Conservation (phyloP, 2,329 filamentous ascomycete genomes). For the Paecilomyces niveus region DNA sequence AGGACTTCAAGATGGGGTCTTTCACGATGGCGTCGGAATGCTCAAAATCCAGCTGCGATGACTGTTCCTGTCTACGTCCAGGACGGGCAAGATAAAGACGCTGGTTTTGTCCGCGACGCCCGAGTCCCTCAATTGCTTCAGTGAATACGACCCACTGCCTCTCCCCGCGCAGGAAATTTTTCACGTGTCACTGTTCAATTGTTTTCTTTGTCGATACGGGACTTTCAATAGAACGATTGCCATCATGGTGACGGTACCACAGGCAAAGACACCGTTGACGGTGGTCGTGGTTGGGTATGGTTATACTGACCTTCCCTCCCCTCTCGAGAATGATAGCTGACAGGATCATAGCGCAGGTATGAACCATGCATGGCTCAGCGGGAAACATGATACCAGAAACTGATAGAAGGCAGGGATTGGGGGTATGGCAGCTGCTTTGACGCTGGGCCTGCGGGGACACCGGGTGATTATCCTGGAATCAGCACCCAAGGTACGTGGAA, state of each 20-base stretch:
- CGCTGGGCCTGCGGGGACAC: slow-evolving; percentile 26
- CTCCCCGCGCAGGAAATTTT: background rate
- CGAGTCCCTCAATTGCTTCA: background rate
- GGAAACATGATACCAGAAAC: background rate
- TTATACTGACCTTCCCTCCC: background rate
- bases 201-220: background rate
- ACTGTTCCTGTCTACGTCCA: background rate
- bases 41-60: background rate
- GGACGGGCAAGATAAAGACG: background rate
- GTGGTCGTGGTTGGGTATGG: slow-evolving; percentile 29
- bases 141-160: background rate
- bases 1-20: background rate
- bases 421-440: slow-evolving; percentile 28
- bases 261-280: slow-evolving; percentile 21
- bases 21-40: background rate
- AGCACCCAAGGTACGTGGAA: slow-evolving; percentile 22
- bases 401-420: slow-evolving; percentile 22
- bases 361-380: background rate
- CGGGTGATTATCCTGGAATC: slow-evolving; percentile 25
- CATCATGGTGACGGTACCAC: slow-evolving; percentile 10
- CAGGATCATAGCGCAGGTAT: slow-evolving; percentile 20
- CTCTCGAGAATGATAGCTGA: background rate
- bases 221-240: slow-evolving; percentile 5
- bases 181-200: background rate
- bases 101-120: background rate